These are phyloP conservation scores for Penicillium atrosanguineum DNA, from an alignment of 495 filamentous ascomycete species.

Conservation along the genomic window DNA sequence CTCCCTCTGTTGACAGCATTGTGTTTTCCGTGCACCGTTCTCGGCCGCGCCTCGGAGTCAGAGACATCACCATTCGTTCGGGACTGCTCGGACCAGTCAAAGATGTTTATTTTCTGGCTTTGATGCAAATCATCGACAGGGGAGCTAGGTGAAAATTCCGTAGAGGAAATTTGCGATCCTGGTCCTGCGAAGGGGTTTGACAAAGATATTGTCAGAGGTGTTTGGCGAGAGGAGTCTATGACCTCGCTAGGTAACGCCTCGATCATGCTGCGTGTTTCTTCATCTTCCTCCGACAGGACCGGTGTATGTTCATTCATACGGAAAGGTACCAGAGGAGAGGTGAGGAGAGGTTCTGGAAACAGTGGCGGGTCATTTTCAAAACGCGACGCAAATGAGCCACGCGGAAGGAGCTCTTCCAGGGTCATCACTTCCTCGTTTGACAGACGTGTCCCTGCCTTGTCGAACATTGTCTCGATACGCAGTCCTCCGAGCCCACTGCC, in stretches of 20 bases:
- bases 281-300: constrained; percentile 27
- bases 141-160: not conserved
- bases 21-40: constrained; percentile 90
- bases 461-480: constrained; percentile 84
- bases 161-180: not conserved
- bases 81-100: constrained; percentile 82
- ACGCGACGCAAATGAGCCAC: constrained; percentile 39
- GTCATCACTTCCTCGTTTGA: constrained; percentile 57
- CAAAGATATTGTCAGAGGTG: constrained; percentile 1
- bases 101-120: constrained; percentile 53
- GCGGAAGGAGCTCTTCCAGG: constrained; percentile 49
- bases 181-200: constrained; percentile 5
- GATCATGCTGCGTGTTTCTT: constrained; percentile 34
- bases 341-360: constrained; percentile 48
- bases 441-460: constrained; percentile 62
- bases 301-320: constrained; percentile 14
- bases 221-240: constrained; percentile 5
- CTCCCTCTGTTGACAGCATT: constrained; percentile 68
- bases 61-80: constrained; percentile 47
- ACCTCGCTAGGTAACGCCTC: constrained; percentile 31
- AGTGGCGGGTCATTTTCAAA: constrained; percentile 28
- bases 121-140: constrained; percentile 14
- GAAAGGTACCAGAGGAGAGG: constrained; percentile 34
- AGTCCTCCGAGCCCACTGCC: constrained; percentile 52
- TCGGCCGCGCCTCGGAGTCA: constrained; percentile 66